These are phyloP conservation scores for Beta vulgaris DNA, from an alignment of 148 eudicot genomes.

Conservation along the genomic window DNA sequence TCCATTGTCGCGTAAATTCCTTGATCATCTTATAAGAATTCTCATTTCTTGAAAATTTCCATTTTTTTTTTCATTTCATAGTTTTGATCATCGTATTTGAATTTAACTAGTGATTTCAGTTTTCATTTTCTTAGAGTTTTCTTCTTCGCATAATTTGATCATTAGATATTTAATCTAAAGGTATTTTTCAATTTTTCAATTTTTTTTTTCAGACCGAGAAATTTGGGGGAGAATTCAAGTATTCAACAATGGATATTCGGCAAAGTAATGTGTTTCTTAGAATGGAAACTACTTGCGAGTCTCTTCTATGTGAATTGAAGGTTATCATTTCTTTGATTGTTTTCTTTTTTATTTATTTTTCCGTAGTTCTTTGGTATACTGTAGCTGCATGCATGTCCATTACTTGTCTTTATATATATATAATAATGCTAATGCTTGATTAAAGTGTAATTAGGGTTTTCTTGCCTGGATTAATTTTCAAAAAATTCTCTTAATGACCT, in stretches of 20 bases:
- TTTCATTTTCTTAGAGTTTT: background rate
- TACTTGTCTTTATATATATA: background rate
- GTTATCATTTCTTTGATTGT: slow-evolving; percentile 24
- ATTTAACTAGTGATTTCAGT: too few relatives aligned
- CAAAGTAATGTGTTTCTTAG: slow-evolving; percentile 33
- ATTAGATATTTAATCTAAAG: background rate
- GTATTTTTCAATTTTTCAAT: background rate
- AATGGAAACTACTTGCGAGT: slow-evolving; percentile 58
- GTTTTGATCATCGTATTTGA: background rate
- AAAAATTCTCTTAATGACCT: too few relatives aligned
- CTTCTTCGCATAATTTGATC: background rate
- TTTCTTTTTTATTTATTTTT: background rate
- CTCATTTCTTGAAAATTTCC: background rate
- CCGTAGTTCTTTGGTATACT: background rate
- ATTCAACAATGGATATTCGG: slow-evolving; percentile 30
- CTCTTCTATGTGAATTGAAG: slow-evolving; percentile 67
- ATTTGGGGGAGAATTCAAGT: too few relatives aligned
- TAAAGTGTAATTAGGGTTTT: background rate
- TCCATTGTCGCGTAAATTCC: background rate
- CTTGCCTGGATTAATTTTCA: background rate
- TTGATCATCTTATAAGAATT: background rate
- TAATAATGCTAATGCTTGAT: too few relatives aligned
- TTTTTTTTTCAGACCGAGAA: too few relatives aligned
- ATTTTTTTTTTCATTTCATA: background rate
- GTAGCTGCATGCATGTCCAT: background rate